Evolutionary conservation across 305 asterid species (phyloP).

Genomic region (Caryopteris hybrid): DNA sequence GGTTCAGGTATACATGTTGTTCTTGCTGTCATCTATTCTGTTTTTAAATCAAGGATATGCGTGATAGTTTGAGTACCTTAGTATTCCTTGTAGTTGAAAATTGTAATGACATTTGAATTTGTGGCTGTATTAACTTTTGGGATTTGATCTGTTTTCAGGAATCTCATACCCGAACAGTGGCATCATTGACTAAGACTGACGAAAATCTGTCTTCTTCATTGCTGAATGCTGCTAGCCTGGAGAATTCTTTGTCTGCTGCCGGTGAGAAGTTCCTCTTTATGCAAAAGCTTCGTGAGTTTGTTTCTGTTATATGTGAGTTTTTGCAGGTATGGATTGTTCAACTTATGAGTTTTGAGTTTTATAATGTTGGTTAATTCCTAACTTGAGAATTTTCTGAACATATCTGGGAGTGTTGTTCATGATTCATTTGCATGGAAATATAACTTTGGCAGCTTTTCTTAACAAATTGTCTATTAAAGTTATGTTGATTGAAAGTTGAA

Average conservation of each 20-base stretch:
- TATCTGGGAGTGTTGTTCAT: not conserved
- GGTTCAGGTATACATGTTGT: constrained; percentile 48
- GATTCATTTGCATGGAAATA: not conserved
- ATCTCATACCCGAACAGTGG: constrained; percentile 60
- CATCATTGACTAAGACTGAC: constrained; percentile 54
- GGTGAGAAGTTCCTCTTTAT: constrained; percentile 96
- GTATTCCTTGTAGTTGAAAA: not conserved
- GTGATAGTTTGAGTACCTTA: not conserved
- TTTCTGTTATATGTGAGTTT: constrained; percentile 88
- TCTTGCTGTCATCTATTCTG: not conserved
- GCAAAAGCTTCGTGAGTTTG: constrained; percentile 96
- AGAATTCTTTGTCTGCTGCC: constrained; percentile 72
- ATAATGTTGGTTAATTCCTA: constrained; percentile 7
- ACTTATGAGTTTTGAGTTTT: constrained; percentile 19
- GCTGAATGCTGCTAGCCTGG: constrained; percentile 58
- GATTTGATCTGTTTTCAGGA: constrained; percentile 46
- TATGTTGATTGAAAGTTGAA: not conserved
- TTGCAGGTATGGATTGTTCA: constrained; percentile 74
- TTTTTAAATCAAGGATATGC: not conserved
- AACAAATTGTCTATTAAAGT: not conserved
- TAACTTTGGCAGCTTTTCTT: not conserved
- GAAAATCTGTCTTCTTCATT: constrained; percentile 75
- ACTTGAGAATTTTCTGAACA: constrained; percentile 3
- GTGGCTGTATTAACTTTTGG: not conserved
- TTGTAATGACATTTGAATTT: not conserved